phyloP scores from a whole-genome alignment of 2,329 filamentous ascomycete genomes.

The Penicillium capsulatum region DNA sequence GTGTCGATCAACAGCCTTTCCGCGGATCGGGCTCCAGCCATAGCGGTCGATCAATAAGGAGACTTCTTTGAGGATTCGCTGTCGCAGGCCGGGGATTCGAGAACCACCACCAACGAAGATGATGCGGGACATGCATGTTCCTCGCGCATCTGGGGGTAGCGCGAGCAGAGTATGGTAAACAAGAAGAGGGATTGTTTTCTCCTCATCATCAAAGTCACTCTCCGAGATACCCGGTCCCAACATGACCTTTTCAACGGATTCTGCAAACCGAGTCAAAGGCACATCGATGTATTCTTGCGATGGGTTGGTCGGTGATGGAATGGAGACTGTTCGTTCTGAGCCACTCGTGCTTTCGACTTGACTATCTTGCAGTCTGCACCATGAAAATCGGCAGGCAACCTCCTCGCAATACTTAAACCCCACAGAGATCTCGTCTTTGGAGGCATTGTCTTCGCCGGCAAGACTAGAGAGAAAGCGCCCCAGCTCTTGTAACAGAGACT shows the following conservation, averaged over 20 bases:
- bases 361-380: conserved; percentile 55
- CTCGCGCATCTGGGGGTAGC: conserved; percentile 76
- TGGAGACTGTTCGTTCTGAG: conserved; percentile 39
- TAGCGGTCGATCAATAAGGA: conserved; percentile 59
- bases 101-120: conserved; percentile 80
- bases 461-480: conserved; percentile 43
- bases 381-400: conserved; percentile 67
- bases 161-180: conserved; percentile 71
- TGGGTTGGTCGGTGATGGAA: conserved; percentile 45
- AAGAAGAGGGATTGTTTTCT: conserved; percentile 71
- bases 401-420: conserved; percentile 81
- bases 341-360: conserved; percentile 2
- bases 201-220: conserved; percentile 75
- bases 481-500: conserved; percentile 64
- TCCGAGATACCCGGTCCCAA: conserved; percentile 56
- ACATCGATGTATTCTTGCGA: conserved; percentile 51
- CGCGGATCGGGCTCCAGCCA: conserved; percentile 74
- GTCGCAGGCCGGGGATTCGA: conserved; percentile 72
- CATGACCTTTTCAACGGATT: conserved; percentile 70
- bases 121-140: conserved; percentile 82
- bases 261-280: conserved; percentile 65
- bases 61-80: conserved; percentile 72
- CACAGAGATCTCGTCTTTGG: conserved; percentile 43
- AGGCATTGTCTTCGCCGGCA: conserved; percentile 27
- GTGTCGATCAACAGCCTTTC: conserved; percentile 57